Percentiles rank a stretch among this genome's conserved stretches.
Evolutionary conservation across 83 land plant species (phyloP).

Genomic region (Picea mariana): DNA sequence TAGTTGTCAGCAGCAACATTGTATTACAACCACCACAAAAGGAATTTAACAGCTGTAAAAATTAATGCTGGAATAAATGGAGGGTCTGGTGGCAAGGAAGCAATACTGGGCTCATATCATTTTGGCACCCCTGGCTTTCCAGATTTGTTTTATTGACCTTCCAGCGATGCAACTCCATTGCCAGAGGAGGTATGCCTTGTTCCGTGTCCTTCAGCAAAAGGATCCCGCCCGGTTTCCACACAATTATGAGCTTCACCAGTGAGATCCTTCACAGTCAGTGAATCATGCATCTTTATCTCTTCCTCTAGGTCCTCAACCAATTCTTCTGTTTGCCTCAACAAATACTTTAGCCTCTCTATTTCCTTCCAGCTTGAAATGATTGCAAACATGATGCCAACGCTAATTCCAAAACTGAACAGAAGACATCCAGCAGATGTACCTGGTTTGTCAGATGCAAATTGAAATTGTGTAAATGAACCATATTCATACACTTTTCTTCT

Average conservation of each 20-base stretch:
- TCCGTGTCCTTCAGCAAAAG: neutral
- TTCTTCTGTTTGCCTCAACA: slow-evolving; percentile 66
- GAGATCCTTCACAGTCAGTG: slow-evolving; percentile 54
- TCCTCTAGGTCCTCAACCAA: slow-evolving; percentile 79
- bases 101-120: too few relatives aligned
- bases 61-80: too few relatives aligned
- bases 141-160: too few relatives aligned
- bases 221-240: slow-evolving; percentile 5
- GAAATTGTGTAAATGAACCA: too few relatives aligned
- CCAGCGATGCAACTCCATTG: too few relatives aligned
- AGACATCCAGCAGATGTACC: slow-evolving; percentile 33
- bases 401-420: slow-evolving; percentile 70
- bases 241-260: slow-evolving; percentile 26
- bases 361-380: slow-evolving; percentile 46
- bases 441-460: neutral
- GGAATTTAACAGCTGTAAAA: too few relatives aligned
- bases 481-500: too few relatives aligned
- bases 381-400: slow-evolving; percentile 67
- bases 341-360: slow-evolving; percentile 55
- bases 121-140: too few relatives aligned
- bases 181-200: too few relatives aligned
- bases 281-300: slow-evolving; percentile 69
- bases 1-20: too few relatives aligned
- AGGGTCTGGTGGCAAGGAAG: too few relatives aligned
- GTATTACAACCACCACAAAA: too few relatives aligned